Evolutionary conservation across 805 yeast species (phyloP).

Genomic region (Ogataea angusta): DNA sequence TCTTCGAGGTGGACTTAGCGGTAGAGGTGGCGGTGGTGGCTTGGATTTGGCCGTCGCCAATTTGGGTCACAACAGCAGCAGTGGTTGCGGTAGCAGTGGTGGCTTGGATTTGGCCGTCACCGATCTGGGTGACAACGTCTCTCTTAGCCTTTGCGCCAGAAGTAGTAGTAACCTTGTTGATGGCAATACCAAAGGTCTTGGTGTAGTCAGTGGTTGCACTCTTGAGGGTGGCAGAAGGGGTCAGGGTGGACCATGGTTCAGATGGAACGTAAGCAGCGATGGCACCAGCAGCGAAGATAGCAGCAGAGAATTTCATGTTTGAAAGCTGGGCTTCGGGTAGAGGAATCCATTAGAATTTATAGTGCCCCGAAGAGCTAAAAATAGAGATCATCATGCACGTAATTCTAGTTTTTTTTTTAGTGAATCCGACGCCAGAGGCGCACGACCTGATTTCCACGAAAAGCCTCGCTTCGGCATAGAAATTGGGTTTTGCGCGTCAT

Average conservation of each 20-base stretch:
- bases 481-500: background rate
- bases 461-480: background rate
- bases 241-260: slow-evolving; percentile 69
- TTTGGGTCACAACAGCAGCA: slow-evolving; percentile 20
- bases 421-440: slow-evolving; percentile 3
- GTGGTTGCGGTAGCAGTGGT: slow-evolving; percentile 21
- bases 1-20: slow-evolving; percentile 28
- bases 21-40: slow-evolving; percentile 9
- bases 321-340: slow-evolving; percentile 28
- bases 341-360: slow-evolving; percentile 26
- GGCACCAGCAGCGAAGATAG: slow-evolving; percentile 43
- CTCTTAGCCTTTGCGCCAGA: slow-evolving; percentile 31
- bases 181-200: slow-evolving; percentile 64
- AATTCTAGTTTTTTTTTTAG: slow-evolving; percentile 6
- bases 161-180: slow-evolving; percentile 45
- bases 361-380: slow-evolving; percentile 37
- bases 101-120: slow-evolving; percentile 42
- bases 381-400: slow-evolving; percentile 5
- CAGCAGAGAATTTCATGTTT: slow-evolving; percentile 13
- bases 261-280: slow-evolving; percentile 63
- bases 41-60: slow-evolving; percentile 29
- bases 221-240: slow-evolving; percentile 53
- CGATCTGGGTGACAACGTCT: slow-evolving; percentile 40
- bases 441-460: slow-evolving; percentile 5
- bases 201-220: slow-evolving; percentile 58